Conservation (phyloP, 73 alveolate genomes). For the Uronychia setigera region DNA sequence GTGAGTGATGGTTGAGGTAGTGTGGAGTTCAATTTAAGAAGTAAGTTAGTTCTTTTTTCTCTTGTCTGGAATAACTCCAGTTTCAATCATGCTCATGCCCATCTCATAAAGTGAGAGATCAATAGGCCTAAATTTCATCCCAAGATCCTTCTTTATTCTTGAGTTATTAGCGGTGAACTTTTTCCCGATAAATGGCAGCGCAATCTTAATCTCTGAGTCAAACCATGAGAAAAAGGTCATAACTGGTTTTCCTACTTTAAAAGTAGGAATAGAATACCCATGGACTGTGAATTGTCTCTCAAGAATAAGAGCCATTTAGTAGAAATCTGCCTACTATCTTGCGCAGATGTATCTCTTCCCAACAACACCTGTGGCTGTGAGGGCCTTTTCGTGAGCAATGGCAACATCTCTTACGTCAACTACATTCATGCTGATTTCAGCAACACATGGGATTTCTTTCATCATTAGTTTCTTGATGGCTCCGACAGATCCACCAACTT, state of each 20-base stretch:
- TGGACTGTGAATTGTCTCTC: no score
- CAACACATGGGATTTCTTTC: constrained; percentile 27
- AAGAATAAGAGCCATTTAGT: no score
- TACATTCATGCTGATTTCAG: constrained; percentile 6
- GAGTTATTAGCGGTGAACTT: background rate
- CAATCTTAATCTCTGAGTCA: background rate
- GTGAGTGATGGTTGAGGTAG: no score
- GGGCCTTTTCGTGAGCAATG: constrained; percentile 31
- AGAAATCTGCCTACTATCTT: no score
- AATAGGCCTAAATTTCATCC: constrained; percentile 3
- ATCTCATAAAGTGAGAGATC: constrained; percentile 15
- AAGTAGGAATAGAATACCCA: no score
- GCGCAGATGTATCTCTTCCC: constrained; percentile 1
- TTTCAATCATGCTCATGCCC: constrained; percentile 31
- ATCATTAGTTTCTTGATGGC: constrained; percentile 16
- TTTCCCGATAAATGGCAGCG: background rate
- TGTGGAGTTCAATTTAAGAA: no score
- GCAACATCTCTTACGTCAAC: constrained; percentile 70
- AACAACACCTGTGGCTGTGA: no score
- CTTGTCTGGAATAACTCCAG: constrained; percentile 23
- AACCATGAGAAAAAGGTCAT: no score
- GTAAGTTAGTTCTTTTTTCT: constrained; percentile 17
- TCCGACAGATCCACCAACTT: constrained; percentile 2
- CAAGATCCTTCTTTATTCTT: background rate
- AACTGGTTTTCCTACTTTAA: no score